Evolutionary conservation across 192 early-diverging fungal genomes (phyloP), one percentile per base, ranked within the genome.

Genomic region (Umbelopsis sp.): DNA sequence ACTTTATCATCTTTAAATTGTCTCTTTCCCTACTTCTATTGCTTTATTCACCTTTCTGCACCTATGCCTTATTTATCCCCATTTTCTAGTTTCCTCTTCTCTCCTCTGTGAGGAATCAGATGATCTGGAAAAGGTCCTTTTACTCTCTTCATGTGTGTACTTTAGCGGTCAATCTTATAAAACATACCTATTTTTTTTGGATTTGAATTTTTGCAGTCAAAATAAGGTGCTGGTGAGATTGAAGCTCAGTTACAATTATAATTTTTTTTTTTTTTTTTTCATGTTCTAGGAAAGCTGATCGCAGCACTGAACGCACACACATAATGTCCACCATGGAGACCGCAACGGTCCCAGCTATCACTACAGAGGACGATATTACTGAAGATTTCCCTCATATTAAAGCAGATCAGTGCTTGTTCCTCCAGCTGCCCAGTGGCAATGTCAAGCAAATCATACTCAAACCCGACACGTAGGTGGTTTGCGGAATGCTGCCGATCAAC

Each of bases 341-440:
- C 24, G 56, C 56, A 62, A 62, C 56, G 26, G 56, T 70, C 9
- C 68, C 68, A 11, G 68, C 68, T 9, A 70, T 53, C 68, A 70
- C 68, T 8, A 70, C 68, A 29, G 32, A 70, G 54, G 70, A 71
- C 70, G 70, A 71, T 17, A 59, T 71, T 43, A 41, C 34, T 17
- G 70, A 71, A 26, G 77, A 71, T 41, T 56, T 71, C n/a, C 70
- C 70, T 43, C 76, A 69, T 51, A 87, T 92, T 52, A 74, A 82
- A 66, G 86, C 77, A 12, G 84, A 86, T 66, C 86, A 92, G 72
- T 78, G 84, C 80, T 87, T 95, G 45, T 83, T 94, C 45, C 88
- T 96, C 71, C 81, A 86, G 59, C 88, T 96, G 86, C 94, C 95
- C 34, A 94, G 93, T 78, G 88, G 86, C 52, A 96, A 95, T 82